Percentiles rank a stretch among this genome's conserved stretches.
Evolutionary conservation across 164 flowering plant genomes (phyloP).

Genomic region (Vitis riparia): DNA sequence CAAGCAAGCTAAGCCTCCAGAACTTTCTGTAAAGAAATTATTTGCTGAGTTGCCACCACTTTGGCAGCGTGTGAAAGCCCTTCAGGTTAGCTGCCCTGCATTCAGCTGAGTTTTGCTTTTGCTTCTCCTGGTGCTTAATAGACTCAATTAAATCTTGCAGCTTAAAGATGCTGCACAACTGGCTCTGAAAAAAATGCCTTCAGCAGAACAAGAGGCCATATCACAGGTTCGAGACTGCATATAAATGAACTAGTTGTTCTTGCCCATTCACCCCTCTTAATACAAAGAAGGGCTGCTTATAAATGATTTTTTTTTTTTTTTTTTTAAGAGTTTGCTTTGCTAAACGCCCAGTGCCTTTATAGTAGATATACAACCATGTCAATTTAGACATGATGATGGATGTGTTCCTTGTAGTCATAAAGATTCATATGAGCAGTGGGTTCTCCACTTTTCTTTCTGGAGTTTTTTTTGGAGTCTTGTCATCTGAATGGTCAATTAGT

Average conservation of each 20-base stretch:
- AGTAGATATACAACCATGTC: no score
- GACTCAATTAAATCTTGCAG: slow-evolving; percentile 39
- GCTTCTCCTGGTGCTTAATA: slow-evolving; percentile 11
- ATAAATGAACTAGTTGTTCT: background rate
- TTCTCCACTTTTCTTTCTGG: no score
- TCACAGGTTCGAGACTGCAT: slow-evolving; percentile 67
- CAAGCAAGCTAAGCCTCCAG: slow-evolving; percentile 87
- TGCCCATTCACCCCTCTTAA: no score
- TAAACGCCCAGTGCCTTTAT: no score
- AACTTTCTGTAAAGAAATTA: slow-evolving; percentile 70
- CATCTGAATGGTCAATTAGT: no score
- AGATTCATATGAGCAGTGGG: no score
- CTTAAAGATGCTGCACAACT: slow-evolving; percentile 95
- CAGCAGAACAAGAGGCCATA: slow-evolving; percentile 94
- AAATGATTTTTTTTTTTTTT: no score
- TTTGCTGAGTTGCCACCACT: slow-evolving; percentile 89
- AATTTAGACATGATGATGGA: no score
- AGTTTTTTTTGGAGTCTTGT: no score
- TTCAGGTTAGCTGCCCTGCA: slow-evolving; percentile 55
- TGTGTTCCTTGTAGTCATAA: no score
- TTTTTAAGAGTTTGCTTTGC: no score
- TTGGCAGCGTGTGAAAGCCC: slow-evolving; percentile 91
- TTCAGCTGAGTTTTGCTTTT: background rate
- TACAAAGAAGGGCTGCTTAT: no score
- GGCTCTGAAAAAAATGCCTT: slow-evolving; percentile 94